A percentile compares a stretch with the other conserved stretches of the same genome.
These are phyloP conservation scores for Pyrus pyrifolia DNA, from an alignment of 306 rosid species.

Conservation along the genomic window DNA sequence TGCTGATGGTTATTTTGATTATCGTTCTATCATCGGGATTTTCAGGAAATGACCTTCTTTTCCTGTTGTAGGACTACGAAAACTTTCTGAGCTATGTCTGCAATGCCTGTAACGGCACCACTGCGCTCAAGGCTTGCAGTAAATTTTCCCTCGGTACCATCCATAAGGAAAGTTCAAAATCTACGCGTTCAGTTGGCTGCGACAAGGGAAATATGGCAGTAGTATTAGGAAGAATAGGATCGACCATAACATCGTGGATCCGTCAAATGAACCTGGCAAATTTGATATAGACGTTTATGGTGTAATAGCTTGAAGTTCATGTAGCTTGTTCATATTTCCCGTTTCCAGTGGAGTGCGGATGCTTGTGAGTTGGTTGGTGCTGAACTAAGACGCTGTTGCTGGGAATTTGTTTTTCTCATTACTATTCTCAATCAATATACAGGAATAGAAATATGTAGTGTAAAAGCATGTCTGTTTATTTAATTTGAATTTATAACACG, in stretches of 20 bases:
- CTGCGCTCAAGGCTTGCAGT: constrained; percentile 35
- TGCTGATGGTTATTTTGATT: background rate
- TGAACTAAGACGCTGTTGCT: background rate
- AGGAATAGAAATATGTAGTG: background rate
- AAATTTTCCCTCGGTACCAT: constrained; percentile 26
- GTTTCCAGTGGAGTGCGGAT: background rate
- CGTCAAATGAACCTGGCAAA: constrained; percentile 23
- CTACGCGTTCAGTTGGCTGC: constrained; percentile 21
- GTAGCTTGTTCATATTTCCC: background rate
- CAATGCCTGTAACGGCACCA: constrained; percentile 56
- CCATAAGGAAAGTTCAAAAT: constrained; percentile 11
- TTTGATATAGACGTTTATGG: constrained; percentile 10
- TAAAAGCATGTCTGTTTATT: background rate
- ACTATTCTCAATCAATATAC: background rate
- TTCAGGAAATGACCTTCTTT: constrained; percentile 1
- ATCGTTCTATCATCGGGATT: background rate
- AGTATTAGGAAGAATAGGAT: constrained; percentile 26
- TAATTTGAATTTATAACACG: background rate
- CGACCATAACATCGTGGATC: constrained; percentile 41
- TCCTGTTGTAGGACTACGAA: constrained; percentile 60
- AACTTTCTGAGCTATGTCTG: constrained; percentile 65
- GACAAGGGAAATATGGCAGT: constrained; percentile 15
- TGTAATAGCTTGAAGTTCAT: background rate
- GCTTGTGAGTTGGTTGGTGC: background rate
- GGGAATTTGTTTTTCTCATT: background rate